These are phyloP conservation scores for Fusarium napiforme DNA, from an alignment of 2,329 filamentous ascomycete species.

Conservation along the genomic window DNA sequence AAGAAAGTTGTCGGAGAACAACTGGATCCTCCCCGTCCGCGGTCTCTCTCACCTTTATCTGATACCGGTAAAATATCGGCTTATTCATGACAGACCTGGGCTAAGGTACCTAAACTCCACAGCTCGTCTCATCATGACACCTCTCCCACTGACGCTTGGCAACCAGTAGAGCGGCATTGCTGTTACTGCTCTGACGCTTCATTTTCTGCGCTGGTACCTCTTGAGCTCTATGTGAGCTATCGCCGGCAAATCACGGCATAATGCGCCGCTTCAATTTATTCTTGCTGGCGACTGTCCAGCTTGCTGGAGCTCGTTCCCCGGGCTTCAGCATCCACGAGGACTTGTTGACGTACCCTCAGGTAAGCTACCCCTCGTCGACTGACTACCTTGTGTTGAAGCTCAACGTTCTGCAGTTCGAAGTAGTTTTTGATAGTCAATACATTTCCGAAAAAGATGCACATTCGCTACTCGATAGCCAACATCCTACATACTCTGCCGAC, in stretches of 20 bases:
- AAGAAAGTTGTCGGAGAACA: slow-evolving; percentile 6
- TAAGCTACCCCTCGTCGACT: slow-evolving; percentile 53
- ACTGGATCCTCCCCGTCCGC: neutral
- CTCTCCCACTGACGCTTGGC: slow-evolving; percentile 41
- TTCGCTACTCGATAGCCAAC: slow-evolving; percentile 61
- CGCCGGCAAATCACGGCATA: slow-evolving; percentile 42
- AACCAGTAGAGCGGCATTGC: slow-evolving; percentile 10
- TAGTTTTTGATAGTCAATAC: slow-evolving; percentile 78
- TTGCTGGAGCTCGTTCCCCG: slow-evolving; percentile 60
- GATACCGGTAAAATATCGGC: slow-evolving; percentile 42
- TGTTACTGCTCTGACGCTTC: slow-evolving; percentile 16
- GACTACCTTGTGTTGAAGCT: slow-evolving; percentile 16
- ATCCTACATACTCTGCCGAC: slow-evolving; percentile 55
- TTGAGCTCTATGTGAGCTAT: slow-evolving; percentile 46
- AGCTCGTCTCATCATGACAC: slow-evolving; percentile 46
- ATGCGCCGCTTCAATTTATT: slow-evolving; percentile 64
- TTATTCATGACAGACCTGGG: slow-evolving; percentile 9
- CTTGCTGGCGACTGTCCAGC: slow-evolving; percentile 57
- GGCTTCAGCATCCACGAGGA: slow-evolving; percentile 90
- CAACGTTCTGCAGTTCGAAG: slow-evolving; percentile 72
- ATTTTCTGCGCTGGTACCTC: slow-evolving; percentile 15
- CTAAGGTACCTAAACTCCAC: slow-evolving; percentile 32
- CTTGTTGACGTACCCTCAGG: slow-evolving; percentile 86
- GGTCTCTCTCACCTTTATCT: slow-evolving; percentile 6
- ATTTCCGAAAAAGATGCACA: slow-evolving; percentile 77